Conservation (phyloP, 179 eudicot genomes). For the Drosera spatulata region DNA sequence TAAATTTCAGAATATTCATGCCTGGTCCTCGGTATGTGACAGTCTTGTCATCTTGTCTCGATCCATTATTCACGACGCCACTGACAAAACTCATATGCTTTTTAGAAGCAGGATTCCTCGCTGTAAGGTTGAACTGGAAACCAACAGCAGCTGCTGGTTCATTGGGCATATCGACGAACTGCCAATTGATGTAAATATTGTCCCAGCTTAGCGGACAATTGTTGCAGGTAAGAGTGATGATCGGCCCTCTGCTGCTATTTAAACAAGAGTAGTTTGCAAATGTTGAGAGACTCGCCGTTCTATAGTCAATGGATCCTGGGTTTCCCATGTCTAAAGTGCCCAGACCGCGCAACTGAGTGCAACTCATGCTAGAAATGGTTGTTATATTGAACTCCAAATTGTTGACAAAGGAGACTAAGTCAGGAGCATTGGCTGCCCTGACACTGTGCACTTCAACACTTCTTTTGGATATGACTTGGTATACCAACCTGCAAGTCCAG, state of each 20-base stretch:
- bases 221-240: constrained; percentile 43
- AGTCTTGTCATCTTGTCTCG: constrained; percentile 26
- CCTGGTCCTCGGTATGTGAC: constrained; percentile 63
- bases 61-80: constrained; percentile 61
- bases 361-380: constrained; percentile 74
- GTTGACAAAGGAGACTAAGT: constrained; percentile 57
- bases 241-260: constrained; percentile 77
- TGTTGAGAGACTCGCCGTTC: constrained; percentile 40
- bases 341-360: constrained; percentile 62
- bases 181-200: constrained; percentile 66
- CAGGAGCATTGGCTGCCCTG: constrained; percentile 78
- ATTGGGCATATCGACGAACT: constrained; percentile 69
- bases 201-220: constrained; percentile 57
- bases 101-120: constrained; percentile 32
- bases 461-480: constrained; percentile 68
- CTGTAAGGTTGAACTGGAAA: constrained; percentile 81
- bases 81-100: constrained; percentile 72
- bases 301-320: constrained; percentile 59
- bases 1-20: constrained; percentile 71
- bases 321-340: constrained; percentile 53
- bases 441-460: constrained; percentile 69
- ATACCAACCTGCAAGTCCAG: constrained; percentile 56
- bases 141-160: constrained; percentile 86
- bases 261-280: constrained; percentile 72
- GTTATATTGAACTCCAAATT: constrained; percentile 88